phyloP scores from a whole-genome alignment of 352 stramenopile species.

The Globisporangium alternatum region DNA sequence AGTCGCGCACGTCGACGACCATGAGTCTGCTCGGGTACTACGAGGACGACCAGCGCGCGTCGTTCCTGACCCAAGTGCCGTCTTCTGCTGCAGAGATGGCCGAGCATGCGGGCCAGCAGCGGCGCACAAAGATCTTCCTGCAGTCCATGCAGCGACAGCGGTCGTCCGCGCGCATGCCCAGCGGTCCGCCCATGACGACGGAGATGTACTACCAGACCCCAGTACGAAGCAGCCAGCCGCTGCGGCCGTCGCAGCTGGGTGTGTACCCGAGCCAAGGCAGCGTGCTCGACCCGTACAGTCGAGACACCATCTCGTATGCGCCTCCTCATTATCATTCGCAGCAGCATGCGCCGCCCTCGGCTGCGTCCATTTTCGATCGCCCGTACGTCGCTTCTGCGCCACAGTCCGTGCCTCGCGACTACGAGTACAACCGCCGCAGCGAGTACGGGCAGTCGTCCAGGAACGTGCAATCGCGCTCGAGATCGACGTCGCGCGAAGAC shows the following conservation, averaged over 20 bases:
- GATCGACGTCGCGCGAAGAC: conserved; percentile 13
- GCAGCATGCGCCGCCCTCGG: conserved; percentile 14
- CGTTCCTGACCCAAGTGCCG: conserved; percentile 48
- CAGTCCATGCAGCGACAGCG: conserved; percentile 56
- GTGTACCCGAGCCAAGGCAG: conserved; percentile 33
- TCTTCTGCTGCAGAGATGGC: conserved; percentile 18
- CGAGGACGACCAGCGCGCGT: conserved; percentile 61
- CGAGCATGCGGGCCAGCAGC: conserved; percentile 18
- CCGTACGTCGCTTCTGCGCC: conserved; percentile 17
- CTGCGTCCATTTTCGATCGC: conserved; percentile 69
- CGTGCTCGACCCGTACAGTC: conserved; percentile 29
- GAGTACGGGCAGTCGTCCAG: conserved; percentile 11
- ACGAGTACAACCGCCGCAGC: conserved; percentile 15
- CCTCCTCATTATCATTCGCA: conserved; percentile 2
- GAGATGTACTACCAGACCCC: conserved; percentile 29
- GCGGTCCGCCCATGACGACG: conserved; percentile 15
- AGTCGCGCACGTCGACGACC: conserved; percentile 47
- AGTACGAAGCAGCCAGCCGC: conserved; percentile 23
- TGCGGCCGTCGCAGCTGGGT: conserved; percentile 33
- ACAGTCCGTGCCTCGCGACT: conserved; percentile 9
- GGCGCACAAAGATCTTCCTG: conserved; percentile 62
- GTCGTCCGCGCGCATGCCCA: conserved; percentile 2
- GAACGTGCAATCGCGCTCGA: neutral
- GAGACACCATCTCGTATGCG: conserved; percentile 31
- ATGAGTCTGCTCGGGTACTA: conserved; percentile 66